Conservation (phyloP, 495 filamentous ascomycete genomes). For the Lichina pygmaea region DNA sequence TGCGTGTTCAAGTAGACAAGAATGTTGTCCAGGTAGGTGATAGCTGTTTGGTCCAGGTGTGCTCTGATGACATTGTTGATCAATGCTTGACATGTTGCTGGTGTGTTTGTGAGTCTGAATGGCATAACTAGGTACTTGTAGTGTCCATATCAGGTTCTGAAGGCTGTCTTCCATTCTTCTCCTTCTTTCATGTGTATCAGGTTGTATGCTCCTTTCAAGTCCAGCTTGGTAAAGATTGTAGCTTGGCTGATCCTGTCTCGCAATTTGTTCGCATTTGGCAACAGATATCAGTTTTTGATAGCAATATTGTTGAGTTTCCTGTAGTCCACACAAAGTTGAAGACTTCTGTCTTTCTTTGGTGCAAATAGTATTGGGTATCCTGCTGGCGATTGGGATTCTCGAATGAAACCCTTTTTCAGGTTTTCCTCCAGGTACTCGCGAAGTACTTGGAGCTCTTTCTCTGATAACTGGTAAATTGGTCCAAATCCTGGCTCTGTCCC, state of each 20-base stretch:
- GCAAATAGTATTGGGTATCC: conserved; percentile 3
- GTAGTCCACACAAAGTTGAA: conserved; percentile 2
- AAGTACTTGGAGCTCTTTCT: conserved; percentile 2
- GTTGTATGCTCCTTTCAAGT: conserved; percentile 2
- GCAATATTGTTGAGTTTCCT: conserved; percentile 1
- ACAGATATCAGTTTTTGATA: neutral
- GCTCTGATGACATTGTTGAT: conserved; percentile 3
- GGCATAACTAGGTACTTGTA: conserved; percentile 5
- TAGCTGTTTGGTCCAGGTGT: neutral
- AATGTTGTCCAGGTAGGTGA: conserved; percentile 3
- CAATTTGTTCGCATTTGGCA: neutral
- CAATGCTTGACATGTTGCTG: conserved; percentile 4
- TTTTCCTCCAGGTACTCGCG: neutral
- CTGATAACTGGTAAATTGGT: neutral
- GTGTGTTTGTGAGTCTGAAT: conserved; percentile 6
- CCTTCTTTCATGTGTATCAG: conserved; percentile 1
- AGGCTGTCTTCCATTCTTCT: conserved; percentile 8
- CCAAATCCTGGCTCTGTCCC: neutral
- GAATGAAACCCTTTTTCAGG: neutral
- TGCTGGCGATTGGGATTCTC: neutral
- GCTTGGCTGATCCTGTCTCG: neutral
- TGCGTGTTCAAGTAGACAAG: conserved; percentile 1
- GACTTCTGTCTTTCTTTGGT: neutral
- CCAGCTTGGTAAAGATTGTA: conserved; percentile 3
- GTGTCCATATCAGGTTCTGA: conserved; percentile 3